A percentile compares a stretch with the other conserved stretches of the same genome.
These are phyloP conservation scores for Eutrema salsugineum DNA, from an alignment of 441 rosid species.

Conservation along the genomic window DNA sequence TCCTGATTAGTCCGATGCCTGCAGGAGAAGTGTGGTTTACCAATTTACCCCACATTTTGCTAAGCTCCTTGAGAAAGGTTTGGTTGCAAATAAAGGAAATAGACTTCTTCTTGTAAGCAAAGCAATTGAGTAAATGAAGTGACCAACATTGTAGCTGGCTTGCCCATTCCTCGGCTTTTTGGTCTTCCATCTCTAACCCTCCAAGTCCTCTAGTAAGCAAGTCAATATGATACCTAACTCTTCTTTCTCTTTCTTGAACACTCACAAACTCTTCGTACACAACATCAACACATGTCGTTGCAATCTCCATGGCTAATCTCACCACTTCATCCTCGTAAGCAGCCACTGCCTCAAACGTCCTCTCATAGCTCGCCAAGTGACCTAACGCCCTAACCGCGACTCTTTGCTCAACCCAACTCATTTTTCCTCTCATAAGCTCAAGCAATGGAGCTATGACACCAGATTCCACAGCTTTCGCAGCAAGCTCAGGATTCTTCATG, in stretches of 20 bases:
- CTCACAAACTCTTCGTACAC: constrained; percentile 50
- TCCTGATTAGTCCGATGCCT: constrained; percentile 59
- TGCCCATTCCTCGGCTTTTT: constrained; percentile 85
- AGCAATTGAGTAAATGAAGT: constrained; percentile 63
- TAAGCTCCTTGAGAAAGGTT: constrained; percentile 44
- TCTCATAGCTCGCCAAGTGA: constrained; percentile 66
- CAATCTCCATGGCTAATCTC: constrained; percentile 47
- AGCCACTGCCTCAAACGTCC: constrained; percentile 48
- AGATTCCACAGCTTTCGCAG: constrained; percentile 52
- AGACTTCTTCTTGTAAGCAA: constrained; percentile 53
- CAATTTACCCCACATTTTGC: constrained; percentile 69
- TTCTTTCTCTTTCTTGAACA: constrained; percentile 34
- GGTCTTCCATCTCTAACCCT: constrained; percentile 49
- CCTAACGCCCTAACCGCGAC: constrained; percentile 73
- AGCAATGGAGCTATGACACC: constrained; percentile 62
- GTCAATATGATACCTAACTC: constrained; percentile 59
- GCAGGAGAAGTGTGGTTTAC: constrained; percentile 51
- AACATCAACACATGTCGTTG: constrained; percentile 43
- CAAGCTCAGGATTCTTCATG: constrained; percentile 55
- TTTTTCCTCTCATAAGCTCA: constrained; percentile 71
- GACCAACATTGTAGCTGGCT: constrained; percentile 80
- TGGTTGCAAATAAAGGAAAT: constrained; percentile 45
- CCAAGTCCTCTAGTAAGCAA: constrained; percentile 73
- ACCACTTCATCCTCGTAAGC: constrained; percentile 46
- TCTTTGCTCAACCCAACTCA: constrained; percentile 86